Base-by-base conservation (phyloP, 768 basidiomycete species). In the Naematelia encephala region DNA sequence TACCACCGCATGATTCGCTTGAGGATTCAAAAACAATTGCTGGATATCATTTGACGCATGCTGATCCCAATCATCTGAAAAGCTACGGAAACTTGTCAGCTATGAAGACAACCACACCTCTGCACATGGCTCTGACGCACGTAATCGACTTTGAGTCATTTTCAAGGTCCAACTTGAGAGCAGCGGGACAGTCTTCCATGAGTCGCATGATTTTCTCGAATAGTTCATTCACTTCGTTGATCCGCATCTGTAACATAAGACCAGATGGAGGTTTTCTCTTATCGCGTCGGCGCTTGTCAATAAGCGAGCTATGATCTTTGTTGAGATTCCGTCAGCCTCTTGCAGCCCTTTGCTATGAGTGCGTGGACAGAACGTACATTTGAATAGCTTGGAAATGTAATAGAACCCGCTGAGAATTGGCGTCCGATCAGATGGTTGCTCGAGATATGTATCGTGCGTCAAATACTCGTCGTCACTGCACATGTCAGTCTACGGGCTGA, bases 21-120 rank as follows among this genome's bases (percentile, higher is more conserved):
- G 88, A 12, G 91, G 91, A 68, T 93, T 89, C 64, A 91, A 87
- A 73, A 93, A 94, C 73, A 91, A 90, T 74, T 90, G 87, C 72
- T 88, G 88, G 62, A 94, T 87, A 77, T 91, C 89, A 1, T 86
- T 86, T 63, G 90, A 89, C 1, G 91, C 90, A 8, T 62, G 59
- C 0, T 50, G 51, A 19, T 67, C 63, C 68, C 67, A 72, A 27
- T 63, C 70, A 10, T 61, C 65, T 48, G 69, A 66, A n/a, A 70
- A 53, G 42, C 47, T 42, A 39, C 34, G 34, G 34, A 39, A 8
- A 8, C 34, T 16, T 8, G 34, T 39, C 34, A 39, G 34, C 34
- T 16, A 8, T n/a, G n/a, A 51, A 48, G 16, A 5, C 44, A 29
- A 25, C 14, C 23, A 14, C n/a, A 27, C 13, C 13, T 48, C 23